Evolutionary conservation across 208 protist genomes (phyloP), one percentile per base, ranked within the genome.

Genomic region (Zelonia costaricensis): DNA sequence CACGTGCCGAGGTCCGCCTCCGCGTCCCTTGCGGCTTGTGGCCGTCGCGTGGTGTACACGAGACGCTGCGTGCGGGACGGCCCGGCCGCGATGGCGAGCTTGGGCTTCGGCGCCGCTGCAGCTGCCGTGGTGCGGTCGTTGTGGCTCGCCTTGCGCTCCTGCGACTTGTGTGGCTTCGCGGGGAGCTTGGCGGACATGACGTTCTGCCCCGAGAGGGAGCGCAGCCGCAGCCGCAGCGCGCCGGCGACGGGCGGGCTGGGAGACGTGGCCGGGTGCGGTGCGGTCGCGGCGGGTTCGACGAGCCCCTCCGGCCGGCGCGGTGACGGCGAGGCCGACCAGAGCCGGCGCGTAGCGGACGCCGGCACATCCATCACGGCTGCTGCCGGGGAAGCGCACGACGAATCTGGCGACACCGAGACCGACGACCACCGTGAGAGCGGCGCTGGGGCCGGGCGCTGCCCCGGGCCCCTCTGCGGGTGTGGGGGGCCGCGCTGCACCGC

Each of bases 31-130:
- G 35, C 31, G 4, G 43, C 16, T 35, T 55, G 54, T 20, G 62
- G 62, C 0, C 54, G 62, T 1, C 53, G 62, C 7, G 62, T 62
- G 3, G 46, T 62, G 54, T 69, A 56, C 31, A 62, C 28, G 22
- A 43, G 57, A n/a, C 35, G 62, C 27, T 36, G 44, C 6, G 36
- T 54, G 7, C 45, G 40, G 22, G 35, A 7, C 12, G 28, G 61
- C 1, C 25, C n/a, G 28, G 16, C 18, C 1, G 38, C 46, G n/a
- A 25, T 40, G 15, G 36, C 54, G 2, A 46, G 62, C 46, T 4
- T n/a, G 28, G 9, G 62, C 46, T 4, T n/a, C 38, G 9, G 53
- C 35, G 25, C 6, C 4, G 38, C 22, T 28, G 28, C 28, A 5
- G 23, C 42, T 23, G 38, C 23, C 25, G 27, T 25, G 23, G 9